Evolutionary conservation across 169 alveolate genomes (phyloP).

Genomic region (Condylostoma magnum): DNA sequence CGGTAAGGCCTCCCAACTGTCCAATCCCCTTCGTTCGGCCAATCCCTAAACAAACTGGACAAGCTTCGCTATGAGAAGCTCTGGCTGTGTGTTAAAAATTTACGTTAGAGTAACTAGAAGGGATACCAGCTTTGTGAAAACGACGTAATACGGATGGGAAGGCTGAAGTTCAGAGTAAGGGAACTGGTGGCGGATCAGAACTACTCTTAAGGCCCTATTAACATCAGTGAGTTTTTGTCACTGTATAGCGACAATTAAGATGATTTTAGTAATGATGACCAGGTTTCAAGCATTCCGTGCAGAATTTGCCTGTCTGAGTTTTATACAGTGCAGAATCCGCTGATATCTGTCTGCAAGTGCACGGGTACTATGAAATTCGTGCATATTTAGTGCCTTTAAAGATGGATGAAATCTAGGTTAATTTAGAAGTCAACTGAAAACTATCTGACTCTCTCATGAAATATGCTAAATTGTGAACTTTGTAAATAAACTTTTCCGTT

Average conservation of each 20-base stretch:
- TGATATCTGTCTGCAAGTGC: conserved; percentile 96
- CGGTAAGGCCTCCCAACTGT: too few relatives aligned
- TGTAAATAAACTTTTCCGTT: conserved; percentile 90
- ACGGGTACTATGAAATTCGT: conserved; percentile 94
- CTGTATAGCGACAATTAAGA: too few relatives aligned
- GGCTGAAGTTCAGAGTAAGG: conserved; percentile 53
- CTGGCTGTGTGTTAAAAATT: too few relatives aligned
- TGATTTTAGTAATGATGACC: too few relatives aligned
- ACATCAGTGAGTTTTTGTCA: too few relatives aligned
- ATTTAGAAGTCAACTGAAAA: conserved; percentile 56
- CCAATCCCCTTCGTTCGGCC: too few relatives aligned
- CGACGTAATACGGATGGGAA: conserved; percentile 51
- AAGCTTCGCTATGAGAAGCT: too few relatives aligned
- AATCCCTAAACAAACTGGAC: too few relatives aligned
- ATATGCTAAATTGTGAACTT: conserved; percentile 90
- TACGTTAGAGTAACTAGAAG: too few relatives aligned
- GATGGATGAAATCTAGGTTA: conserved; percentile 89
- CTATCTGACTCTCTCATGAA: conserved; percentile 78
- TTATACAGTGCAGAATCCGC: conserved; percentile 79
- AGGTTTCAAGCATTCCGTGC: neutral
- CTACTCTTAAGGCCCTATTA: too few relatives aligned
- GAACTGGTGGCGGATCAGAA: too few relatives aligned
- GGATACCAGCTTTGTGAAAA: conserved; percentile 49
- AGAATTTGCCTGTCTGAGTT: neutral
- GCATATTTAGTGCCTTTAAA: conserved; percentile 91